These are phyloP conservation scores for Colletotrichum tropicale DNA, from an alignment of 2,329 filamentous ascomycete genomes.

Conservation along the genomic window DNA sequence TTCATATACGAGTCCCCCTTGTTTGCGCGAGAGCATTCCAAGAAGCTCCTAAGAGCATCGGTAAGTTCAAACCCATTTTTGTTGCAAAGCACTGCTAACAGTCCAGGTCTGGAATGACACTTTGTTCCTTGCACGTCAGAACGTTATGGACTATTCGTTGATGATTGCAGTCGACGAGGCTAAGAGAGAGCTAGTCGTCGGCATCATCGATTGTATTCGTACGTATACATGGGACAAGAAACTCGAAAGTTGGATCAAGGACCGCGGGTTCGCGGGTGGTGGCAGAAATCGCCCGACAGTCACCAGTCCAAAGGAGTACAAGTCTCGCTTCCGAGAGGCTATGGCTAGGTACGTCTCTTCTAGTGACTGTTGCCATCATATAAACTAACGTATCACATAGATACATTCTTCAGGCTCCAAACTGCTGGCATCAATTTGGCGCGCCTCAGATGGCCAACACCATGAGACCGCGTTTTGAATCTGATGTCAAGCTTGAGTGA, in stretches of 20 bases:
- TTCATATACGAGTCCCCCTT: slow-evolving; percentile 98
- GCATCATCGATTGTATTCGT: slow-evolving; percentile 97
- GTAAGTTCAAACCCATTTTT: slow-evolving; percentile 35
- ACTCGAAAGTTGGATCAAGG: slow-evolving; percentile 99
- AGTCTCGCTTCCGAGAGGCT: slow-evolving; percentile 91
- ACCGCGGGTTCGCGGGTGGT: slow-evolving; percentile 81
- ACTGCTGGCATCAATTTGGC: slow-evolving; percentile 76
- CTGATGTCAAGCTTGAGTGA: slow-evolving; percentile 6
- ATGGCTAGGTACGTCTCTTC: slow-evolving; percentile 80
- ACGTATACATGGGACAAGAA: slow-evolving; percentile 99
- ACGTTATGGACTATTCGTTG: slow-evolving; percentile 98
- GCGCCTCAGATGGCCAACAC: slow-evolving; percentile 24
- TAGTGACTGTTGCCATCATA: background rate
- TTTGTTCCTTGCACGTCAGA: slow-evolving; percentile 89
- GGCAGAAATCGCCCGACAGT: slow-evolving; percentile 89
- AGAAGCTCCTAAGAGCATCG: slow-evolving; percentile 87
- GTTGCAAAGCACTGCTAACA: background rate
- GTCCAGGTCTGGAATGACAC: slow-evolving; percentile 87
- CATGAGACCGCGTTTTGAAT: slow-evolving; percentile 21
- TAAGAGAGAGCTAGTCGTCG: slow-evolving; percentile 89
- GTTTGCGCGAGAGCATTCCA: slow-evolving; percentile 94
- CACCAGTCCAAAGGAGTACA: slow-evolving; percentile 96
- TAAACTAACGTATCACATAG: slow-evolving; percentile 33
- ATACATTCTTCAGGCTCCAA: slow-evolving; percentile 77
- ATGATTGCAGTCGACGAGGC: slow-evolving; percentile 98